Conservation (phyloP, 2,329 filamentous ascomycete species). For the Cercospora nicotianae region DNA sequence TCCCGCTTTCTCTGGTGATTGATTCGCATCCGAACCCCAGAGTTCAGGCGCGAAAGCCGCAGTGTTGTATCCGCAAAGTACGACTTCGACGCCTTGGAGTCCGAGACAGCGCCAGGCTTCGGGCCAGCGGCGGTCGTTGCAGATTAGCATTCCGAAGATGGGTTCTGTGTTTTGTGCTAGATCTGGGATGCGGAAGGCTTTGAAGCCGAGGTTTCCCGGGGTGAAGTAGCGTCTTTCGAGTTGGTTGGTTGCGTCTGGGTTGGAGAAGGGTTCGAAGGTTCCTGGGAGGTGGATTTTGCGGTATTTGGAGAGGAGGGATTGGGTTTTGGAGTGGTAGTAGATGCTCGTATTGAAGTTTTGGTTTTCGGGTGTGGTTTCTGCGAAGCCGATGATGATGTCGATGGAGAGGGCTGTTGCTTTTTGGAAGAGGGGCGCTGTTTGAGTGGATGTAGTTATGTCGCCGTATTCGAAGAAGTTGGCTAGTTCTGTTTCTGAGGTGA, state of each 20-base stretch:
- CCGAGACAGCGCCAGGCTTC: slow-evolving; percentile 55
- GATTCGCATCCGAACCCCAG: slow-evolving; percentile 43
- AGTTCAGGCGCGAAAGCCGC: slow-evolving; percentile 51
- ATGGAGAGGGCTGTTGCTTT: slow-evolving; percentile 48
- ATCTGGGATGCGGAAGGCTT: slow-evolving; percentile 53
- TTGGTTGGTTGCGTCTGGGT: slow-evolving; percentile 52
- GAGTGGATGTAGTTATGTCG: slow-evolving; percentile 44
- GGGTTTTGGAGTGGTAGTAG: slow-evolving; percentile 51
- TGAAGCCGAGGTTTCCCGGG: slow-evolving; percentile 54
- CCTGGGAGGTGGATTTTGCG: slow-evolving; percentile 57
- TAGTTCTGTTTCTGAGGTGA: slow-evolving; percentile 47
- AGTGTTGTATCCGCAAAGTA: slow-evolving; percentile 55
- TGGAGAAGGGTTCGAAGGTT: slow-evolving; percentile 50
- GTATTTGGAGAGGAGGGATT: slow-evolving; percentile 51
- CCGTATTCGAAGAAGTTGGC: slow-evolving; percentile 53
- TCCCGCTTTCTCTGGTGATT: slow-evolving; percentile 47
- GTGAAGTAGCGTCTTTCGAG: slow-evolving; percentile 57
- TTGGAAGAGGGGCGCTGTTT: slow-evolving; percentile 51
- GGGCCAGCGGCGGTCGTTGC: slow-evolving; percentile 56
- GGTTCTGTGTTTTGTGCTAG: slow-evolving; percentile 45
- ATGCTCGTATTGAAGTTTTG: slow-evolving; percentile 52
- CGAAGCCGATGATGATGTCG: slow-evolving; percentile 55
- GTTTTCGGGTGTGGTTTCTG: slow-evolving; percentile 48
- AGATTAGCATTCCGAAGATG: slow-evolving; percentile 56
- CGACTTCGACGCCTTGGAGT: slow-evolving; percentile 51